Base-by-base conservation (phyloP, 2,329 filamentous ascomycete species). In the Colletotrichum orchidophilum region DNA sequence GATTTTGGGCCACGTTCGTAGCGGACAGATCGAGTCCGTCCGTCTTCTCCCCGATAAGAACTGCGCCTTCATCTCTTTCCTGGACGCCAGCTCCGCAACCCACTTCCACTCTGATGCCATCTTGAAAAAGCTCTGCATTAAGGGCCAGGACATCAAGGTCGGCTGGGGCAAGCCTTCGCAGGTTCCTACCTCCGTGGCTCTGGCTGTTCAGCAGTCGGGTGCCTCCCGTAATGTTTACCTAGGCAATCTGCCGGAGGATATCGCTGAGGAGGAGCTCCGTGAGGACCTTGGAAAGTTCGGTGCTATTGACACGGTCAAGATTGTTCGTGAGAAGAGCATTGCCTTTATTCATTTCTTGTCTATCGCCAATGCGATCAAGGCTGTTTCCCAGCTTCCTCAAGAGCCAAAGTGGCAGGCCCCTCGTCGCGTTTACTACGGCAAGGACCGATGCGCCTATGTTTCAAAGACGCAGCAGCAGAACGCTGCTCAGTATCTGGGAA, bases 401-500 rank as follows among this genome's bases (percentile, higher is more conserved):
- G 96, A 99, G 83, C 87, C 93, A 46, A 98, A 97, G 84, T 99
- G 96, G 96, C 95, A 98, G 82, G 90, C 95, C 9, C 96, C 96
- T 63, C 93, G 95, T 75, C 93, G 96, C 63, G 96, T 99, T 12
- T 98, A 97, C 88, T 99, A 99, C 78, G 96, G 96, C 82, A 99
- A 99, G 86, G 96, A 99, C 81, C 91, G 96, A 73, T 99, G 96
- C 79, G 96, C 96, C 21, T 99, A 99, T 78, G 96, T 99, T 63
- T 99, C 96, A 71, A 99, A 99, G 89, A 99, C 96, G 0, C 96
- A 99, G 84, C 96, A 99, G 85, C 96, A 99, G 83, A 99, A 99
- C 78, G 96, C 96, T 8, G 96, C 96, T 39, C 96, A 99, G 83
- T 99, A 98, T 81, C 89, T 99, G 27, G 96, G 96, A 66, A 99